These are phyloP conservation scores for Hypoxylon sp. DNA, from an alignment of 2,329 filamentous ascomycete genomes.

Conservation along the genomic window DNA sequence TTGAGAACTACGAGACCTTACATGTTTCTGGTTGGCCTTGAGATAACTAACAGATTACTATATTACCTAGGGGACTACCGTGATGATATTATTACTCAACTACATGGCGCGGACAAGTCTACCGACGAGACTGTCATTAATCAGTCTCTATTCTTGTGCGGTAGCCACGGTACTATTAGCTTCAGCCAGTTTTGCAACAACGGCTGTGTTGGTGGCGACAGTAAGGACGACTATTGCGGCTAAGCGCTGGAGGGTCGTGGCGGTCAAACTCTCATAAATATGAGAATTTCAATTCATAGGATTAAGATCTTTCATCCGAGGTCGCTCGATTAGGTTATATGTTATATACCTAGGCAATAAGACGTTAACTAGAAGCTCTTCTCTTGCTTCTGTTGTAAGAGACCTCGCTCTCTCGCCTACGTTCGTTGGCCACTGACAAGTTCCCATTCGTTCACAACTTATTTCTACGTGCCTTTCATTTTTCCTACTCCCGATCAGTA, in stretches of 20 bases:
- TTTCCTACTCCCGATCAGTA: too few relatives aligned
- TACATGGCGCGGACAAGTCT: slow-evolving; percentile 6
- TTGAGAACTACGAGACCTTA: neutral
- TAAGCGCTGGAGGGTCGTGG: neutral
- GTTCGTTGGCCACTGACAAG: too few relatives aligned
- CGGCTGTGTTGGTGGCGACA: slow-evolving; percentile 28
- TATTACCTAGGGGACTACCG: slow-evolving; percentile 15
- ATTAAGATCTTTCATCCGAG: slow-evolving; percentile 1
- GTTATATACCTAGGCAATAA: slow-evolving; percentile 1
- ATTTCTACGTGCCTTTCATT: too few relatives aligned
- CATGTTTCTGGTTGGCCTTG: neutral
- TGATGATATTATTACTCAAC: slow-evolving; percentile 19
- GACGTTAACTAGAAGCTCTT: neutral
- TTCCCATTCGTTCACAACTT: too few relatives aligned
- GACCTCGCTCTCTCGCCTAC: too few relatives aligned
- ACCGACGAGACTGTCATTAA: slow-evolving; percentile 22
- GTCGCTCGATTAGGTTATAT: neutral
- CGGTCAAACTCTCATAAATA: neutral
- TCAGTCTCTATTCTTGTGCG: slow-evolving; percentile 34
- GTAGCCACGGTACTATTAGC: slow-evolving; percentile 19
- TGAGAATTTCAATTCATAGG: neutral
- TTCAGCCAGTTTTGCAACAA: slow-evolving; percentile 24
- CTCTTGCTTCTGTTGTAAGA: too few relatives aligned
- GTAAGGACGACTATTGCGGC: slow-evolving; percentile 24
- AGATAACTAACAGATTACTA: neutral